A percentile compares a stretch with the other conserved stretches of the same genome.
These are phyloP conservation scores for Hyaloperonospora arabidopsidis DNA, from an alignment of 352 stramenopile species.

Conservation along the genomic window DNA sequence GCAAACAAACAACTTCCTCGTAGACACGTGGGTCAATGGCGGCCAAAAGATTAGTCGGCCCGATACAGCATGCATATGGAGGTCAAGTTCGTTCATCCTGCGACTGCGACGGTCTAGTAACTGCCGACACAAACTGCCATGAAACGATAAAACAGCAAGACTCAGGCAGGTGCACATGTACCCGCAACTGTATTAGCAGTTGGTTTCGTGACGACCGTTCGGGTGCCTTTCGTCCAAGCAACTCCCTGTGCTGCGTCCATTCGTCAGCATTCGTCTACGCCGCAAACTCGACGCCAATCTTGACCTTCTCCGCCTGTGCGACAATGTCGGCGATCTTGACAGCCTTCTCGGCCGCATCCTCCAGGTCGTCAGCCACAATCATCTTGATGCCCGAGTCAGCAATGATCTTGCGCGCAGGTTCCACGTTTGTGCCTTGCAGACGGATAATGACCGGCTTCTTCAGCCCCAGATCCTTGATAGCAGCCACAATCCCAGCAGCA, in stretches of 20 bases:
- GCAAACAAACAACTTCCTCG: constrained; percentile 93
- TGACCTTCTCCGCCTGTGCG: constrained; percentile 56
- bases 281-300: constrained; percentile 69
- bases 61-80: no score
- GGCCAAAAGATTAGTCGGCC: constrained; percentile 98
- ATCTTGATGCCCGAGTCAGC: constrained; percentile 90
- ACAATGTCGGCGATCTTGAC: constrained; percentile 88
- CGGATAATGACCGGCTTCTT: constrained; percentile 97
- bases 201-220: constrained; percentile 24
- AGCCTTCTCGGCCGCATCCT: constrained; percentile 93
- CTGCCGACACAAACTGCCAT: no score
- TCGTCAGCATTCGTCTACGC: constrained; percentile 29
- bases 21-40: constrained; percentile 98
- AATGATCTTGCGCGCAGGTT: constrained; percentile 91
- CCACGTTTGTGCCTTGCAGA: constrained; percentile 96
- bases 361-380: constrained; percentile 91
- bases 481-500: constrained; percentile 93
- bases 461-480: constrained; percentile 92
- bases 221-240: constrained; percentile 22
- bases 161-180: no score
- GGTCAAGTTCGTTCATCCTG: no score
- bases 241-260: constrained; percentile 17
- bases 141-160: no score
- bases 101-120: no score
- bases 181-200: constrained; percentile 26